A percentile compares a stretch with the other conserved stretches of the same genome.
Evolutionary conservation across 139 green algal species (phyloP).

Genomic region (Asterochloris erici): DNA sequence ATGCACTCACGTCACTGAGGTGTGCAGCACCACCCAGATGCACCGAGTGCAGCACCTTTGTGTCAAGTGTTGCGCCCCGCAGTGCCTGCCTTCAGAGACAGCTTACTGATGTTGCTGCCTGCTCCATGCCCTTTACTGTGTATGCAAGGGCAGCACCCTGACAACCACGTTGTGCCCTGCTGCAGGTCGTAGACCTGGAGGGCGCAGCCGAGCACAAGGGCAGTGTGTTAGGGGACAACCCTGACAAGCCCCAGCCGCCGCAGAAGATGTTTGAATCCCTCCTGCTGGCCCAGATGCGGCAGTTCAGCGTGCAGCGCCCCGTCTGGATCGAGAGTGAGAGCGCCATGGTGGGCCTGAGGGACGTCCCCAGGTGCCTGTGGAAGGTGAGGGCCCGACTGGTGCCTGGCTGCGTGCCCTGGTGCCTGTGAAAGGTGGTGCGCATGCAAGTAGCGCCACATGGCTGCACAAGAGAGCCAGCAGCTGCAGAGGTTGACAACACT

Average conservation of each 20-base stretch:
- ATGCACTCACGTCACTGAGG: too few species aligned
- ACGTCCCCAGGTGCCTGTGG: conserved; percentile 3
- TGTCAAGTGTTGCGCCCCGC: too few species aligned
- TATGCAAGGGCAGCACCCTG: too few species aligned
- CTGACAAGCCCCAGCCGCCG: neutral
- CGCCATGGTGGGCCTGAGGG: neutral
- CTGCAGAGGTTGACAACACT: neutral
- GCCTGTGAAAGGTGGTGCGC: too few species aligned
- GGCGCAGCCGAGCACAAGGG: conserved; percentile 11
- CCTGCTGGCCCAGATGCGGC: conserved; percentile 15
- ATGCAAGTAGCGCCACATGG: neutral
- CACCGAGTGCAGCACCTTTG: too few species aligned
- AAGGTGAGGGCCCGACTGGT: neutral
- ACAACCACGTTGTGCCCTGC: neutral
- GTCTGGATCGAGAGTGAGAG: conserved; percentile 14
- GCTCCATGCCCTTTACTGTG: too few species aligned
- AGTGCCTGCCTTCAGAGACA: too few species aligned
- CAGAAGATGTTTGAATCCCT: conserved; percentile 19
- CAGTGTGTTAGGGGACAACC: conserved; percentile 9
- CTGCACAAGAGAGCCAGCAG: neutral
- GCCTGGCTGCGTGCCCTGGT: too few species aligned
- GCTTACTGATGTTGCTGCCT: too few species aligned
- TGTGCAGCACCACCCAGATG: too few species aligned
- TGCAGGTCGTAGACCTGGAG: conserved; percentile 10
- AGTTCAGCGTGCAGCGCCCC: conserved; percentile 3